Evolutionary conservation across 148 eudicot genomes (phyloP), one percentile per base, ranked within the genome.

Genomic region (Rhododendron molle): DNA sequence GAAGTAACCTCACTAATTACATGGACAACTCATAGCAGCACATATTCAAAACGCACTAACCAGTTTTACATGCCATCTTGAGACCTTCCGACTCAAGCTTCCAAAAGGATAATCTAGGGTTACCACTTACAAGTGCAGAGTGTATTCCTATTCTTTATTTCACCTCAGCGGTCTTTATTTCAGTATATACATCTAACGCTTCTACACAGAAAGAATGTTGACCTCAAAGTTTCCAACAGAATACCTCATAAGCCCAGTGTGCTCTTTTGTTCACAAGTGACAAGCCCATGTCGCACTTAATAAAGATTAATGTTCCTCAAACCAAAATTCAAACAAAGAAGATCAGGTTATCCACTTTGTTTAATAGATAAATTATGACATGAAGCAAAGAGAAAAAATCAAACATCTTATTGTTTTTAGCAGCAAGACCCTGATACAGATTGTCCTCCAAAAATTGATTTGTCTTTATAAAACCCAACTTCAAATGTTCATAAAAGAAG

Each of bases 371-470:
- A 52, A 56, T 78, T 34, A 81, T 54, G 8, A 81, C 21, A 36
- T 21, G 12, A 58, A 81, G 38, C 56, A 34, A 34, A 11, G 71
- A 54, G 18, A 81, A 0, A 65, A 65, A 26, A 81, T 26, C 28
- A 9, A n/a, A 9, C 26, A 36, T 26, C 2, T 32, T 50, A 30
- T 80, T 49, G 13, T 6, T n/a, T 44, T 62, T 62, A 44, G 47
- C 76, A 67, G 50, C 43, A 69, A 83, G 50, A 77, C 23, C 85
- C 40, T 71, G 44, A 72, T 47, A 83, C 34, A 46, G 36, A 78
- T 78, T 47, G 26, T 30, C 34, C 11, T 30, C 40, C 40, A 5
- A 20, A 30, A 83, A 47, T 32, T 44, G 50, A 71, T 30, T 7
- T 58, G 3, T 14, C n/a, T 32, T 40, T 34, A 12, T 8, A 21